Percentiles rank a stretch among this genome's conserved stretches.
phyloP scores from a whole-genome alignment of 306 rosid species.

The Ceratonia siliqua region DNA sequence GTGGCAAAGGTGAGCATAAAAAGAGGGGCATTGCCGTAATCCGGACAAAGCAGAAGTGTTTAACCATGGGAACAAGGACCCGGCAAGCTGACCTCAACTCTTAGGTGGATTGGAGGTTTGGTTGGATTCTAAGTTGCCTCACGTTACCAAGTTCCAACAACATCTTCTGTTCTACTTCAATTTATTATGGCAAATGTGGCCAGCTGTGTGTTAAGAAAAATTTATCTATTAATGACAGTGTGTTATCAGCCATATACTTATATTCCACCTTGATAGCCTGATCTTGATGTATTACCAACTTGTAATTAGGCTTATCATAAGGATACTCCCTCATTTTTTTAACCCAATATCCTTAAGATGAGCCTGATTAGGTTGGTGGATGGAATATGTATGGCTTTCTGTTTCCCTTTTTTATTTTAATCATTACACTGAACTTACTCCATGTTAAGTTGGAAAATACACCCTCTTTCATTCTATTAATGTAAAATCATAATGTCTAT shows the following conservation, averaged over 20 bases:
- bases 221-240: conserved; percentile 24
- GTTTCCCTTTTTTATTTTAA: background rate
- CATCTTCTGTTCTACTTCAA: conserved; percentile 33
- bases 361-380: conserved; percentile 34
- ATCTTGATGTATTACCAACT: background rate
- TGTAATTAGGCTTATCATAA: background rate
- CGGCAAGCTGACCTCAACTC: conserved; percentile 76
- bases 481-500: too few relatives aligned
- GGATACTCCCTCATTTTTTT: background rate
- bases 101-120: conserved; percentile 54
- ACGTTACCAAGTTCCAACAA: conserved; percentile 37
- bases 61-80: conserved; percentile 64
- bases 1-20: conserved; percentile 68
- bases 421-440: too few relatives aligned
- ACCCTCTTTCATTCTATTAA: too few relatives aligned
- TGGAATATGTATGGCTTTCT: conserved; percentile 23
- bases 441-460: too few relatives aligned
- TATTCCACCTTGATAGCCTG: background rate
- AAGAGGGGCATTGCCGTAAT: conserved; percentile 54
- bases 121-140: conserved; percentile 54
- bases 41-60: conserved; percentile 61
- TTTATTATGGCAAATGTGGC: conserved; percentile 34
- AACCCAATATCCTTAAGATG: conserved; percentile 1
- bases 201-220: conserved; percentile 41
- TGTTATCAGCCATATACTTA: background rate